Evolutionary conservation across 805 yeast species (phyloP).

Genomic region (Candida awuae): DNA sequence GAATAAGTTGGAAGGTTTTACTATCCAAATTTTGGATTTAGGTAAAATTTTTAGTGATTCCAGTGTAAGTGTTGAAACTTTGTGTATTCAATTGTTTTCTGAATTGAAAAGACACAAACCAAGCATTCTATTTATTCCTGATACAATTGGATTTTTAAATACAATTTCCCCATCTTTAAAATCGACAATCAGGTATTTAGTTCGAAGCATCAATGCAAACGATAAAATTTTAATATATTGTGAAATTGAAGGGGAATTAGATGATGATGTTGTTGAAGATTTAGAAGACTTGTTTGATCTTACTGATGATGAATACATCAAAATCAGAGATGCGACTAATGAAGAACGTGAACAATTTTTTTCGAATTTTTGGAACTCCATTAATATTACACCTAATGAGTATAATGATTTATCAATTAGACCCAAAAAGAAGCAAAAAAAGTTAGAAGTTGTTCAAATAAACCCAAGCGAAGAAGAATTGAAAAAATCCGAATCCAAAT

Average conservation of each 20-base stretch:
- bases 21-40: conserved; percentile 78
- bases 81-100: conserved; percentile 70
- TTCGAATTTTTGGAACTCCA: conserved; percentile 40
- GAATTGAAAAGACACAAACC: conserved; percentile 91
- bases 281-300: conserved; percentile 52
- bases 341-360: conserved; percentile 54
- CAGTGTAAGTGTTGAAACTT: conserved; percentile 73
- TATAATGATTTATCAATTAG: conserved; percentile 57
- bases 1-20: conserved; percentile 80
- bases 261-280: conserved; percentile 30
- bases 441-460: conserved; percentile 26
- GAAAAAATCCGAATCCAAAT: conserved; percentile 19
- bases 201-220: conserved; percentile 58
- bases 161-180: conserved; percentile 63
- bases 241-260: conserved; percentile 40
- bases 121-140: conserved; percentile 75
- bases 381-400: conserved; percentile 61
- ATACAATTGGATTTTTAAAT: conserved; percentile 65
- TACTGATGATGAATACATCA: conserved; percentile 39
- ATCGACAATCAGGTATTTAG: conserved; percentile 61
- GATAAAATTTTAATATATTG: conserved; percentile 74
- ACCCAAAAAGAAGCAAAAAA: conserved; percentile 40
- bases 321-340: conserved; percentile 34
- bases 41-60: conserved; percentile 72
- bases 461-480: conserved; percentile 3